Evolutionary conservation across 345 rosid species (phyloP).

Genomic region (Corchorus olitorius): DNA sequence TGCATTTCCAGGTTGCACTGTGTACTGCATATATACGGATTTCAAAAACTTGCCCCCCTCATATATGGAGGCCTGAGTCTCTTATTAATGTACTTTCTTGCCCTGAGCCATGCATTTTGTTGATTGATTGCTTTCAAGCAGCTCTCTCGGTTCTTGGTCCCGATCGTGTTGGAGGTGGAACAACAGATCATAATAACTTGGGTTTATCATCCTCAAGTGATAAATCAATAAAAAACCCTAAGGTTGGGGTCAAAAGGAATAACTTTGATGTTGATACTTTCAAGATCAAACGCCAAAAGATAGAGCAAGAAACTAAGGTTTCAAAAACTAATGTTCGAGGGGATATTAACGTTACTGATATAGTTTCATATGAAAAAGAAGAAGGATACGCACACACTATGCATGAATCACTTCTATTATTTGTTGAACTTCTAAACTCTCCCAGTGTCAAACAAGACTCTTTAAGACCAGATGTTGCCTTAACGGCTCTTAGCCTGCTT

Average conservation of each 20-base stretch:
- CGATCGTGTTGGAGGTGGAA: slow-evolving; percentile 47
- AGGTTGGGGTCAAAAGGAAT: slow-evolving; percentile 67
- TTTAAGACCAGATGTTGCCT: slow-evolving; percentile 52
- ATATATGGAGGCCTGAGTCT: slow-evolving; percentile 79
- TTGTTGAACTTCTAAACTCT: slow-evolving; percentile 59
- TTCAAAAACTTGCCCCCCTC: slow-evolving; percentile 74
- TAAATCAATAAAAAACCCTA: slow-evolving; percentile 38
- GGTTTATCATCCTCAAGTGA: slow-evolving; percentile 33
- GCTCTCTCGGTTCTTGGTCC: slow-evolving; percentile 61
- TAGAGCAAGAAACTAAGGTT: slow-evolving; percentile 45
- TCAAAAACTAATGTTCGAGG: slow-evolving; percentile 33
- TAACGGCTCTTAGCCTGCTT: slow-evolving; percentile 84
- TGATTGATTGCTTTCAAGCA: slow-evolving; percentile 74
- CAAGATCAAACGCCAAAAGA: slow-evolving; percentile 64
- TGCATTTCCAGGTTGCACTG: slow-evolving; percentile 64
- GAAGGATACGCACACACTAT: slow-evolving; percentile 58
- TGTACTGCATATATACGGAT: slow-evolving; percentile 71
- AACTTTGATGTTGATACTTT: slow-evolving; percentile 38
- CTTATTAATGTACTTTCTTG: slow-evolving; percentile 56
- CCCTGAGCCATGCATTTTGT: slow-evolving; percentile 65
- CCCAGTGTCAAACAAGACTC: slow-evolving; percentile 44
- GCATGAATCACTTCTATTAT: slow-evolving; percentile 50
- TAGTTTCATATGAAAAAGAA: slow-evolving; percentile 43
- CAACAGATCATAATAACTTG: slow-evolving; percentile 27
- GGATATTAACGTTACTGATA: slow-evolving; percentile 38